Base-by-base conservation (phyloP, 1,284 basidiomycete genomes). In the Irpex sp. region DNA sequence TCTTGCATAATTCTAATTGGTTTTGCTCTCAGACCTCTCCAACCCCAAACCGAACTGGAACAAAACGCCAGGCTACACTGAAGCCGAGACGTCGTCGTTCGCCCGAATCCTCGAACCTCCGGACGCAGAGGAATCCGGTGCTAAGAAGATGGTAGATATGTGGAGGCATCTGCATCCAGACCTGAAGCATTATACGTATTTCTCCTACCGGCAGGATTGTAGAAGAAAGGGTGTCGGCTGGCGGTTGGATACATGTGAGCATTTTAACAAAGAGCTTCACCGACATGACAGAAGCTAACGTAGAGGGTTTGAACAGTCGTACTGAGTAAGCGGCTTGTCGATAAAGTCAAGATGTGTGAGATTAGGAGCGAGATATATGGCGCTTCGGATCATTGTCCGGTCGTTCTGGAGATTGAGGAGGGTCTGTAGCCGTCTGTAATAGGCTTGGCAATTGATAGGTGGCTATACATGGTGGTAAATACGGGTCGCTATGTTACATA, bases 311-410 rank as follows among this genome's bases (percentile, higher is more conserved):
- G 28, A 57, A 23, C 67, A 92, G 90, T 90, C 69, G 84, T 93
- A 9, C 63, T 88, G 60, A 91, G 89, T 73, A 82, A 90, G 69
- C 80, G 87, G 36, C 75, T 92, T 51, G 74, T 75, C 21, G 79
- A 83, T 23, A 79, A 79, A 48, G 87, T 87, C 53, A 85, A 84
- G 75, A 82, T 83, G 79, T 92, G 89, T 69, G 90, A 92, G 71
- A 94, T 94, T 62, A 80, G 93, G 51, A 83, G 84, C 68, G 91
- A 93, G 67, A 89, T 93, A 61, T 94, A 91, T 63, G 92, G 92
- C 3, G 90, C 91, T 51, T 93, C 90, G 55, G 92, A 94, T 68
- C 92, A 93, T 71, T 85, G 89, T 68, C 91, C 92, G 8, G 73
- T 94, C 33, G 83, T 88, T n/a, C 71, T 92, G 74, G 91, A 93